Percentiles rank a stretch among this genome's conserved stretches.
Conservation (phyloP, 2,329 filamentous ascomycete genomes). For the Leptographium lundbergii region DNA sequence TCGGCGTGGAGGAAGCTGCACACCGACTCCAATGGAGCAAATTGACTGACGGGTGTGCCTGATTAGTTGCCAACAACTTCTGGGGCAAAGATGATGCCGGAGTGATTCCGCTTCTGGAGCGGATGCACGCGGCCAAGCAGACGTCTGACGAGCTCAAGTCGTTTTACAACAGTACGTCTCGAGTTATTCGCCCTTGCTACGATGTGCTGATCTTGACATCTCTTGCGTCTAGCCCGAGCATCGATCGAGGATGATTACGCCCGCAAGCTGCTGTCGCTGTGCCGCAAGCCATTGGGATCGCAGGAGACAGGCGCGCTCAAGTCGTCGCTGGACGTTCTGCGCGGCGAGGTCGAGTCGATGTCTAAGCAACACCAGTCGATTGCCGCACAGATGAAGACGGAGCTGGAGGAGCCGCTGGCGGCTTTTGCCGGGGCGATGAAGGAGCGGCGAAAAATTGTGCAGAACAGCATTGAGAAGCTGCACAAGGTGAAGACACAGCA, state of each 20-base stretch:
- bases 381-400: slow-evolving; percentile 87
- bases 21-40: not conserved
- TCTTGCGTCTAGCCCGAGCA: slow-evolving; percentile 51
- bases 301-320: slow-evolving; percentile 75
- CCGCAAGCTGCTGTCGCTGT: slow-evolving; percentile 73
- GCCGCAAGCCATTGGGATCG: slow-evolving; percentile 79
- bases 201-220: too few species aligned
- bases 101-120: slow-evolving; percentile 78
- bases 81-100: slow-evolving; percentile 99
- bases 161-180: slow-evolving; percentile 64
- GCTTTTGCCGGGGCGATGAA: slow-evolving; percentile 94
- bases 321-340: slow-evolving; percentile 72
- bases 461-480: slow-evolving; percentile 85
- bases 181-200: not conserved
- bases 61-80: slow-evolving; percentile 94
- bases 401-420: slow-evolving; percentile 83
- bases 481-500: slow-evolving; percentile 89
- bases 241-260: slow-evolving; percentile 96
- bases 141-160: slow-evolving; percentile 87
- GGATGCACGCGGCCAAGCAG: slow-evolving; percentile 88
- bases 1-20: too few species aligned
- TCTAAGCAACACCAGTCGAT: slow-evolving; percentile 86
- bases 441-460: slow-evolving; percentile 90
- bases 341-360: slow-evolving; percentile 84
- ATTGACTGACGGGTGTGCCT: not conserved